Base-by-base conservation (phyloP, 441 rosid species). In the Capsella rubella region DNA sequence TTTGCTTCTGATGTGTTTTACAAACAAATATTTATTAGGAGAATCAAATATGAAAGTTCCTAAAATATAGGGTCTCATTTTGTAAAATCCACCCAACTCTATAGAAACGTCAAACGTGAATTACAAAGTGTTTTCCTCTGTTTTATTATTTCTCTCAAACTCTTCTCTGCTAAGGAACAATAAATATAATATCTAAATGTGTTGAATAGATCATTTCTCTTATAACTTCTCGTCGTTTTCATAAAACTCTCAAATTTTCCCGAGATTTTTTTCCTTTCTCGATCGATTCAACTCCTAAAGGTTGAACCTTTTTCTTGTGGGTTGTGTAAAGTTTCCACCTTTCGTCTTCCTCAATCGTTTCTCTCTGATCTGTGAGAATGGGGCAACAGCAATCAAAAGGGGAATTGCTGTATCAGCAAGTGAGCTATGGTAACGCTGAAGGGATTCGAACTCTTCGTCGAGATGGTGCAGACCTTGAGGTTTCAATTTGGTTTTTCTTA, bases 331-430 rank as follows among this genome's bases (percentile, higher is more conserved):
- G n/a, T 72, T 18, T 67, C 56, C 9, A 14, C 68, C 14, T 46
- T 45, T 64, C 67, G 14, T 71, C 32, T 2, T 49, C 11, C 6
- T 42, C 45, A 1, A 42, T 42, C 6, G 9, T n/a, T 1, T 42
- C 6, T 15, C 8, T 57, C 46, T 27, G 64, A 53, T 67, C 68
- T 11, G 28, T 18, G 49, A 46, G 25, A 11, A 94, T 92, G 99
- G 99, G 99, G 71, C 99, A 86, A 73, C 92, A 84, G 47, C 97
- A 87, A 86, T 92, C 97, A 50, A 94, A 94, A 81, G 99, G 80
- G 46, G 97, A 92, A 78, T 76, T 92, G 82, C 80, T 94, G 67
- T 87, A 76, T 69, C 87, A 92, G 79, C 96, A 90, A 83, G 97
- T 89, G 74, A 85, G 71, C 72, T 81, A 82, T 42, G 96, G 90